phyloP scores from a whole-genome alignment of 2,329 filamentous ascomycete genomes.

The Fusarium subglutinans region DNA sequence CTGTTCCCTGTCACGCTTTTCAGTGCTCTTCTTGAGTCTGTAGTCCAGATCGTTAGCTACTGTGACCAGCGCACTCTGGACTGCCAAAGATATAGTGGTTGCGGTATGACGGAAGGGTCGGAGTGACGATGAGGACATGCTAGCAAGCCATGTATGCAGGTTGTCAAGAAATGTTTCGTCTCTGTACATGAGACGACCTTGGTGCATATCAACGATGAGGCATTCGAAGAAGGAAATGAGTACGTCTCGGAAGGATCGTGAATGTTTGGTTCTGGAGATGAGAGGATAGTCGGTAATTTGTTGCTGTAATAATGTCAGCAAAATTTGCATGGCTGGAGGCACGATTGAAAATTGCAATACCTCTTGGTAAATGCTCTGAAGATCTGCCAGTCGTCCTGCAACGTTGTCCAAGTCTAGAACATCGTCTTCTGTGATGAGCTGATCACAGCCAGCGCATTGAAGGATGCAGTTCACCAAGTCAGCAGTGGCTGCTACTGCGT shows the following conservation, averaged over 20 bases:
- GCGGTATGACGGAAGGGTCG: slow-evolving; percentile 95
- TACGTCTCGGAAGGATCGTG: slow-evolving; percentile 78
- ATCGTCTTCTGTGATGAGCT: slow-evolving; percentile 81
- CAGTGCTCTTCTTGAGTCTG: slow-evolving; percentile 80
- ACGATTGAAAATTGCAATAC: slow-evolving; percentile 52
- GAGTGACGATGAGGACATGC: slow-evolving; percentile 87
- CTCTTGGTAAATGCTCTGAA: slow-evolving; percentile 89
- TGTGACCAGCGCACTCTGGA: slow-evolving; percentile 80
- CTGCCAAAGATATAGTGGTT: slow-evolving; percentile 82
- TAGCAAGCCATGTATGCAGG: slow-evolving; percentile 86
- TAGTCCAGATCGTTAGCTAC: slow-evolving; percentile 76
- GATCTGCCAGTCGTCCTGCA: slow-evolving; percentile 77
- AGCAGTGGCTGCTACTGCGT: slow-evolving; percentile 64
- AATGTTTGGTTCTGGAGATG: slow-evolving; percentile 81
- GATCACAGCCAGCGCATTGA: slow-evolving; percentile 80
- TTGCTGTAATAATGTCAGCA: slow-evolving; percentile 58
- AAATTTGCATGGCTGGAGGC: not conserved
- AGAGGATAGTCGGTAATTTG: slow-evolving; percentile 92
- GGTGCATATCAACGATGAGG: slow-evolving; percentile 80
- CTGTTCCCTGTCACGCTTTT: slow-evolving; percentile 76
- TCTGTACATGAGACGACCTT: slow-evolving; percentile 82
- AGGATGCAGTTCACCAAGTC: slow-evolving; percentile 75
- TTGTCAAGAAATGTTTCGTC: slow-evolving; percentile 85
- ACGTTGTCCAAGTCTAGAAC: slow-evolving; percentile 91
- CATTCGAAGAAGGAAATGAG: slow-evolving; percentile 82